phyloP scores from a whole-genome alignment of 176 grass and related monocot species.

The Avena atlantica region DNA sequence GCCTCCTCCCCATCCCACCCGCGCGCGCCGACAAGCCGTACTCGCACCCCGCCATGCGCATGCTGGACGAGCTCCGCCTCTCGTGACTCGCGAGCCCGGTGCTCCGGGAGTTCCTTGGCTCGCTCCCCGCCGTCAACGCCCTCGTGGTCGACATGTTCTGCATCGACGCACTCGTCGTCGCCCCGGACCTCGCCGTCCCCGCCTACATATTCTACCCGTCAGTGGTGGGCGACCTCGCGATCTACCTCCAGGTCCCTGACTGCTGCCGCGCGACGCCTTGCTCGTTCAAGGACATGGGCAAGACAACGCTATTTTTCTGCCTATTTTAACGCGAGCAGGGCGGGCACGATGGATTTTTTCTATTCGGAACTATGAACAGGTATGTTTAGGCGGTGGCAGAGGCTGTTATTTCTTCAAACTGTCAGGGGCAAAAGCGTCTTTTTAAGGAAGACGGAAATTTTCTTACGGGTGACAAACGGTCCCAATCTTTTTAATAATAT shows the following conservation, averaged over 20 bases:
- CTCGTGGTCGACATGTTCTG: conserved; percentile 80
- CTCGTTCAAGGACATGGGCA: conserved; percentile 62
- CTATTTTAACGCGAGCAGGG: no score
- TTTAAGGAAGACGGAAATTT: no score
- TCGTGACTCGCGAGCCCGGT: not conserved
- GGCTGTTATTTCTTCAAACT: no score
- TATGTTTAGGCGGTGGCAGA: no score
- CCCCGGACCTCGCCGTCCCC: conserved; percentile 50
- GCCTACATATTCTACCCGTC: conserved; percentile 63
- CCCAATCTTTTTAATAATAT: no score
- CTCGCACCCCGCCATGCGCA: not conserved
- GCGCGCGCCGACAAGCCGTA: no score
- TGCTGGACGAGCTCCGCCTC: conserved; percentile 12
- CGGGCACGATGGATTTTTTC: no score
- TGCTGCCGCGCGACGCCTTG: not conserved
- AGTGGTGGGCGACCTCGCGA: conserved; percentile 43
- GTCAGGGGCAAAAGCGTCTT: no score
- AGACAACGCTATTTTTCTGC: conserved; percentile 10
- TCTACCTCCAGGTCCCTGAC: conserved; percentile 33
- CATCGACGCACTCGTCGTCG: conserved; percentile 55
- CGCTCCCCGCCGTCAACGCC: conserved; percentile 25
- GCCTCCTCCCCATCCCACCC: conserved; percentile 30
- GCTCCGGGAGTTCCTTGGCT: conserved; percentile 16
- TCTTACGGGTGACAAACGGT: no score
- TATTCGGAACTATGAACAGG: no score